Percentiles rank a stretch among this genome's conserved stretches.
These are phyloP conservation scores for Oryza glumipatula DNA, from an alignment of 176 grass and related monocot genomes.

Conservation along the genomic window DNA sequence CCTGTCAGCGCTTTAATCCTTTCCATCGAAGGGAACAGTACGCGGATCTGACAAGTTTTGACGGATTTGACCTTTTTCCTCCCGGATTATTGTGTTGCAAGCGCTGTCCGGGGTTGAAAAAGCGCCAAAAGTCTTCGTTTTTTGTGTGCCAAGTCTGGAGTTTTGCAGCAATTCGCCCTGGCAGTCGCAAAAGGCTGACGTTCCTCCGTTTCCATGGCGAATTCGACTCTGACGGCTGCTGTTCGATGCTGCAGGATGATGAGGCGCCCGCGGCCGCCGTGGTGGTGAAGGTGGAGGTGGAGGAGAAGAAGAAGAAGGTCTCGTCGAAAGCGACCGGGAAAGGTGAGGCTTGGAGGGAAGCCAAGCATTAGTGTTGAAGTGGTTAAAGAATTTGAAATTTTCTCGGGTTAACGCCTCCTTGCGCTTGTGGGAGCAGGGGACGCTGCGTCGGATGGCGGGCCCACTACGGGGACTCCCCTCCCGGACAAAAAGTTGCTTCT, in stretches of 20 bases:
- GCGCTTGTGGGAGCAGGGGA: conserved; percentile 55
- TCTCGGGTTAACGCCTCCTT: conserved; percentile 41
- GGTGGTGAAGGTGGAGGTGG: conserved; percentile 1
- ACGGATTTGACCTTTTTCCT: conserved; percentile 59
- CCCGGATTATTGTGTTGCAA: conserved; percentile 28
- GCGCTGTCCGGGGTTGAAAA: conserved; percentile 16
- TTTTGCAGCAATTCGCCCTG: conserved; percentile 27
- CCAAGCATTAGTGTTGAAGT: conserved; percentile 52
- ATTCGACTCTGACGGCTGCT: conserved; percentile 25
- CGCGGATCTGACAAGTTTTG: conserved; percentile 61
- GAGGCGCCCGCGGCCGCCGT: conserved; percentile 31
- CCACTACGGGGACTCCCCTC: conserved; percentile 54
- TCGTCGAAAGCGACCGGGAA: conserved; percentile 63
- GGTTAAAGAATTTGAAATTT: conserved; percentile 51
- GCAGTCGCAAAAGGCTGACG: background rate
- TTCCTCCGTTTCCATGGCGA: conserved; percentile 16
- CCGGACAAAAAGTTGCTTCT: conserved; percentile 72
- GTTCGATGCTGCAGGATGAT: conserved; percentile 31
- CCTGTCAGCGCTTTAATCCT: conserved; percentile 64
- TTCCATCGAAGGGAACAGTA: conserved; percentile 52
- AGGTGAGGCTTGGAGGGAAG: conserved; percentile 71
- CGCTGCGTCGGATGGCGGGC: conserved; percentile 54
- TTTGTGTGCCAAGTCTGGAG: conserved; percentile 13
- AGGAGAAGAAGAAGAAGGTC: conserved; percentile 28
- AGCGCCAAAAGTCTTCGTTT: conserved; percentile 44